Base-by-base conservation (phyloP, 2,329 filamentous ascomycete species). In the Phialocephala subalpina region DNA sequence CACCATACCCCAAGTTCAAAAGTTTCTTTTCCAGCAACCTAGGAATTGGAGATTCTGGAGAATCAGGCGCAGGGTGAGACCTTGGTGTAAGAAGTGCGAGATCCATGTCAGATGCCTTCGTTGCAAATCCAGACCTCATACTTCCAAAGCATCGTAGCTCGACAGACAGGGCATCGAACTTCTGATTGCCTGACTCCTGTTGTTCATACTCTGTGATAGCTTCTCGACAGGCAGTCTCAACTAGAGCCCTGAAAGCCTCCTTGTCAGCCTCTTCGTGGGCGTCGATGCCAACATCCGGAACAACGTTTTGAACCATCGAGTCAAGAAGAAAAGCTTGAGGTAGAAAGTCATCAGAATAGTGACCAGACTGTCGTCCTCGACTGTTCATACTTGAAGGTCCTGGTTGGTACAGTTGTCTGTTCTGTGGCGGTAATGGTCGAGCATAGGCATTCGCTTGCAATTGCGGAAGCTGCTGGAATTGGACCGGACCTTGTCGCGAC, bases 91-190 rank as follows among this genome's bases (percentile, higher is more conserved):
- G 81, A 38, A 97, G 85, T 9, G 90, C 92, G 35, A 97, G 85
- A 77, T 97, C 94, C 90, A 97, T 93, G 74, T 97, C 94, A 1
- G 94, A 95, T n/a, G 89, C 88, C 73, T 92, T 92, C 12, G 92
- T 93, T 3, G 92, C 94, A 78, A 97, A 97, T 0, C 94, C 94
- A 14, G 93, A 94, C 22, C 87, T 87, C 56, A 97, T 82, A 76
- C 93, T 97, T 5, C 93, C 94, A 75, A 96, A 97, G 73, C 90
- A 93, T 72, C 88, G 88, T 16, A 97, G 82, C 61, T 88, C 82
- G n/a, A 95, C 85, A 60, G 85, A 86, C 11, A 80, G 75, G 27
- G 83, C 74, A 18, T 83, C 79, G 64, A 91, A 88, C 6, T 77
- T 73, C 55, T 80, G 76, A 9, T 84, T 79, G 0, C 68, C 66